phyloP scores from a whole-genome alignment of 2,329 filamentous ascomycete species.

The Beauveria bassiana region DNA sequence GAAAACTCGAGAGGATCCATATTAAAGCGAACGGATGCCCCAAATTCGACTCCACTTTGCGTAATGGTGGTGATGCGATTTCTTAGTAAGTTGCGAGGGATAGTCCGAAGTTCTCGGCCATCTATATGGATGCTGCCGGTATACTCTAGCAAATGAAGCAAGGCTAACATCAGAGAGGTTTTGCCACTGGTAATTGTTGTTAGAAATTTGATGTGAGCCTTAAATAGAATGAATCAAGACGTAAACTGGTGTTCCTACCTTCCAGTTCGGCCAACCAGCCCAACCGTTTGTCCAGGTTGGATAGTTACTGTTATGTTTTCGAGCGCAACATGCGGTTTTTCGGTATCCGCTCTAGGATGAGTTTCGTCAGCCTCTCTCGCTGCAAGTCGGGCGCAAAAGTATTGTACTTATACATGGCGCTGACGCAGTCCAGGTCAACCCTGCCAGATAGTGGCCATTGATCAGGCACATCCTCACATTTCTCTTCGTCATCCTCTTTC shows the following conservation, averaged over 20 bases:
- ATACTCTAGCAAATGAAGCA: conserved; percentile 2
- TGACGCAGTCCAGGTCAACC: not conserved
- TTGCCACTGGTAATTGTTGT: not conserved
- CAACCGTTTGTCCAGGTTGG: not conserved
- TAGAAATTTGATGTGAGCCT: not conserved
- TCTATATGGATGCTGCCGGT: conserved; percentile 4
- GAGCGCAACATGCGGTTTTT: not conserved
- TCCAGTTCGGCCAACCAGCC: conserved; percentile 1
- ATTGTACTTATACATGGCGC: not conserved
- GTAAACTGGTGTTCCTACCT: not conserved
- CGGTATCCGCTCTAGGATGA: not conserved
- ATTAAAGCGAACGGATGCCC: not conserved
- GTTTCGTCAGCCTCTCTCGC: too few species aligned
- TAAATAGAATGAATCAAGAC: too few species aligned
- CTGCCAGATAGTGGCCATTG: not conserved
- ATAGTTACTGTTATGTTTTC: not conserved
- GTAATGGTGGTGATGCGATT: conserved; percentile 3
- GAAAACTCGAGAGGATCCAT: not conserved
- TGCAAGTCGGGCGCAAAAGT: too few species aligned
- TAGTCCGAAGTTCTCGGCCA: not conserved
- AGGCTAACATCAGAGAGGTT: not conserved
- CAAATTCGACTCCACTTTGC: not conserved
- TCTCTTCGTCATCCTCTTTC: not conserved
- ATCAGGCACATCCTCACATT: not conserved
- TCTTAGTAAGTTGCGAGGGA: not conserved